Evolutionary conservation across 257 asterid species (phyloP), one percentile per base, ranked within the genome.

Genomic region (Solanum chiquidenum): DNA sequence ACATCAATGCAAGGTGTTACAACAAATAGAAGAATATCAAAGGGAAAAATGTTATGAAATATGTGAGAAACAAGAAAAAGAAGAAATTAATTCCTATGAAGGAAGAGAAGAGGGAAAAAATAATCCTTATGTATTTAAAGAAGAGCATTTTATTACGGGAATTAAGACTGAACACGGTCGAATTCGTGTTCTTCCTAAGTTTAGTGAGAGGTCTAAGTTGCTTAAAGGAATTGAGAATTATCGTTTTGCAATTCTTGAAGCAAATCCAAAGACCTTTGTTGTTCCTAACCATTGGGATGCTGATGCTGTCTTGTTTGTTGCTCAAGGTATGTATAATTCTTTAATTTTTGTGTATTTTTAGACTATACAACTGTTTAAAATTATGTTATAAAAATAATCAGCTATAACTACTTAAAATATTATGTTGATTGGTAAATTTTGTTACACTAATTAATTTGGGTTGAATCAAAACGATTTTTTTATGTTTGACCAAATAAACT

Each of bases 281-380:
- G 86, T 92, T 83, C 99, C 99, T 3, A 86, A 69, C 23, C 97
- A 96, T 86, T 87, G 87, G 90, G 99, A 96, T 87, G 99, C 98
- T 2, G 96, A 96, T 0, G 40, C 69, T 6, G 42, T 95, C 3
- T 3, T 87, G 85, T 90, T 94, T 13, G 95, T 96, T 27, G 91
- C 89, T 6, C 91, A 90, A 1, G 98, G 98, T 95, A 91, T 29
- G 5, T 23, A 90, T 29, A 27, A 5, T 66, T 25, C 35, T 66
- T 66, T 25, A 68, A 68, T 68, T 68, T 68, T 2, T 12, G 9
- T 13, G 1, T 25, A 11, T 5, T n/a, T 62, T 64, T 60, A 21
- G 69, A 21, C 13, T 23, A 58, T 58, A 60, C 25, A 55, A 55
- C 6, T 6, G 25, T 20, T 20, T 55, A 18, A 55, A 55, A 55